Evolutionary conservation across 2,329 filamentous ascomycete species (phyloP).

Genomic region (Claviceps capensis): DNA sequence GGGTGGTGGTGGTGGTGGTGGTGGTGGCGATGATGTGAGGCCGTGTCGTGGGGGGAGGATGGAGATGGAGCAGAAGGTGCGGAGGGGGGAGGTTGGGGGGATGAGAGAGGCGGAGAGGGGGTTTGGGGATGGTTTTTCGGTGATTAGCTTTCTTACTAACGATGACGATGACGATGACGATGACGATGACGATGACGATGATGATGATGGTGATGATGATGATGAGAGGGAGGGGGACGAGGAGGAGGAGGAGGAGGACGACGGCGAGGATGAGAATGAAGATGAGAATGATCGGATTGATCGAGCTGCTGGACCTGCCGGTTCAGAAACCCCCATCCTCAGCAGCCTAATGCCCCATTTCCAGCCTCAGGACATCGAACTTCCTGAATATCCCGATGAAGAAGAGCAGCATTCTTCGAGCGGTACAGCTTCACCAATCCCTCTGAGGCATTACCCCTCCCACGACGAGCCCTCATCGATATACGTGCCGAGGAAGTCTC

Average conservation of each 20-base stretch:
- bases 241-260: slow-evolving; percentile 5
- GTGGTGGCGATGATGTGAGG: no score
- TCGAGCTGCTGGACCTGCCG: slow-evolving; percentile 5
- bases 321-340: not conserved
- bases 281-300: slow-evolving; percentile 13
- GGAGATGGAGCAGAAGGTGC: slow-evolving; percentile 20
- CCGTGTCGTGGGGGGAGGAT: no score
- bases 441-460: slow-evolving; percentile 3
- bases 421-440: slow-evolving; percentile 4
- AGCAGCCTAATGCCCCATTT: not conserved
- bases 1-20: no score
- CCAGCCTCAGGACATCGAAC: not conserved
- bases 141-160: not conserved
- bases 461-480: slow-evolving; percentile 4
- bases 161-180: slow-evolving; percentile 7
- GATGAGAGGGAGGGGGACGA: slow-evolving; percentile 15
- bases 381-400: not conserved
- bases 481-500: not conserved
- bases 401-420: slow-evolving; percentile 1
- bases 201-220: slow-evolving; percentile 4
- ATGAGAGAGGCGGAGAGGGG: slow-evolving; percentile 13
- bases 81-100: slow-evolving; percentile 16
- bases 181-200: slow-evolving; percentile 10
- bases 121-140: not conserved
- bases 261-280: slow-evolving; percentile 15